Base-by-base conservation (phyloP, 2,329 filamentous ascomycete genomes). In the Fusarium fracticaudum region DNA sequence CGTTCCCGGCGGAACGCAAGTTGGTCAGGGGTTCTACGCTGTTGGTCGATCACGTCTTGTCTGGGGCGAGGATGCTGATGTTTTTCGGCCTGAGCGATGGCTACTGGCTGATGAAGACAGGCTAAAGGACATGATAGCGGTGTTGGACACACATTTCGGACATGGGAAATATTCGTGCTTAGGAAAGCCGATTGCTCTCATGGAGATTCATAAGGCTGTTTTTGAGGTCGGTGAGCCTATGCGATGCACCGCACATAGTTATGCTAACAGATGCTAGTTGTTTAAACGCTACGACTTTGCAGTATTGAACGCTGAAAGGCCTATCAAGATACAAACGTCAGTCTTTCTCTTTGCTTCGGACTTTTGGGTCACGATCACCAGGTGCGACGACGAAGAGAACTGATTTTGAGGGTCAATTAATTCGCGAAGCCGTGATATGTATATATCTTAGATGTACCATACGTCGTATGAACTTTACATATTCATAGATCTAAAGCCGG, bases 11-110 rank as follows among this genome's bases (percentile, higher is more conserved):
- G 89, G 88, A 26, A 89, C 87, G 0, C 79, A 83, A 15, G 78
- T 91, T 13, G 88, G 87, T 0, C 84, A 87, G 31, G 90, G 90
- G 60, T 87, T 86, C 5, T 88, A 87, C 83, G 87, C 88, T 6
- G 75, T 90, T 61, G 86, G 87, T 48, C 81, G 88, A 2, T 85
- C 88, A 66, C 82, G 78, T 54, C 78, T 78, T 0, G 81, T 86
- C 0, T 91, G 88, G 77, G 88, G 88, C 2, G 67, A 80, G 0
- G 88, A 90, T 51, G 85, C 87, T 2, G 86, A 89, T 29, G 78
- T 82, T 15, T 91, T 84, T 65, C 79, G 87, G 14, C 88, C 89
- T 0, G 88, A 90, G 79, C 77, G 89, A 45, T 91, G 88, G 89
- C 72, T 90, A 11, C 82, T 84, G 31, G 80, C 79, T 2, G 76